These are phyloP conservation scores for Sporothrix mexicana DNA, from an alignment of 2,329 filamentous ascomycete genomes.

Conservation along the genomic window DNA sequence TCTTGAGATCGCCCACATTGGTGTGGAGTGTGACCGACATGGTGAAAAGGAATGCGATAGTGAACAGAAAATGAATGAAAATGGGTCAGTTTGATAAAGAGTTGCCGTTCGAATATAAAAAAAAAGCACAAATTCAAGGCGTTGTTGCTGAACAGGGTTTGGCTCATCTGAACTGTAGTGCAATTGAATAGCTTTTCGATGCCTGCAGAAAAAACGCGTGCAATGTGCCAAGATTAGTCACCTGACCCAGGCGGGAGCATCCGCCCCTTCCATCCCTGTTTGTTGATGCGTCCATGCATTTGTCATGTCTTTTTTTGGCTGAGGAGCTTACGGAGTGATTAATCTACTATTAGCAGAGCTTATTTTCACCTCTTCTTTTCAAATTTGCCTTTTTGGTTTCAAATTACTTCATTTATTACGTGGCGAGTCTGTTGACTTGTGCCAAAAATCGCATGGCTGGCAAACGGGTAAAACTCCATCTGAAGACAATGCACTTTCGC, in stretches of 20 bases:
- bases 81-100: too few species aligned
- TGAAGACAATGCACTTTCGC: neutral
- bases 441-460: neutral
- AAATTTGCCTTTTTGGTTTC: neutral
- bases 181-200: neutral
- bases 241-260: neutral
- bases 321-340: too few species aligned
- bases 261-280: neutral
- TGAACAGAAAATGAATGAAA: neutral
- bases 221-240: neutral
- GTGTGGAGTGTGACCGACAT: conserved; percentile 84
- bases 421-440: neutral
- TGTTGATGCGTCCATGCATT: neutral
- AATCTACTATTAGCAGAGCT: neutral
- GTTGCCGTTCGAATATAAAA: too few species aligned
- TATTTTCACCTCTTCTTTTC: conserved; percentile 9
- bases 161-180: neutral
- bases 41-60: neutral
- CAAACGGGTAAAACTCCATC: neutral
- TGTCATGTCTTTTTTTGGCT: conserved; percentile 20
- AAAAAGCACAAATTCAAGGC: neutral
- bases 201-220: neutral
- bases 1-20: conserved; percentile 85
- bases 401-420: neutral
- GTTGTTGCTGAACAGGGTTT: neutral